Evolutionary conservation across 176 grass and related monocot species (phyloP).

Genomic region (Poa pratensis): DNA sequence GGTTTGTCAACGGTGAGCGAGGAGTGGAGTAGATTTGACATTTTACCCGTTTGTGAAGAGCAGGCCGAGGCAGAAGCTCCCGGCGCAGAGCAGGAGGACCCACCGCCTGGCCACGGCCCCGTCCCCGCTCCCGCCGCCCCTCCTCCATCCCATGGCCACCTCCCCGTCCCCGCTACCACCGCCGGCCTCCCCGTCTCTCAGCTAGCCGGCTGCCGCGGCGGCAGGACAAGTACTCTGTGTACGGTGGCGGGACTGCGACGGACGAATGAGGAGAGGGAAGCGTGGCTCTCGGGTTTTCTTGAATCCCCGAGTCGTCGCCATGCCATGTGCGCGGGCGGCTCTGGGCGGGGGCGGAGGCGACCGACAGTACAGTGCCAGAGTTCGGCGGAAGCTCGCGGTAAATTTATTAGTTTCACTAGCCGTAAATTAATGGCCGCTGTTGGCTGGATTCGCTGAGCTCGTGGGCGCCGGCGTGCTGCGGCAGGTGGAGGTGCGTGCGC

Average conservation of each 20-base stretch:
- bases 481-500: not conserved
- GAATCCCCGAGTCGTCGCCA: not conserved
- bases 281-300: not conserved
- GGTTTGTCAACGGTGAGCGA: not conserved
- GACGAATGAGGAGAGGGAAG: not conserved
- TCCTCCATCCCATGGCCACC: constrained; percentile 44
- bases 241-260: not conserved
- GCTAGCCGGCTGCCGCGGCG: not conserved
- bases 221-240: not conserved
- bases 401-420: not conserved
- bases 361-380: constrained; percentile 20
- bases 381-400: not conserved
- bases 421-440: constrained; percentile 19
- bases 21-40: too few relatives aligned
- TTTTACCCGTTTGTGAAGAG: constrained; percentile 84
- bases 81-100: constrained; percentile 82
- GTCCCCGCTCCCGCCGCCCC: constrained; percentile 37
- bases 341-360: not conserved
- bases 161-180: not conserved
- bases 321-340: constrained; percentile 13
- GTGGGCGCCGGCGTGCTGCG: not conserved
- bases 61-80: constrained; percentile 85
- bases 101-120: constrained; percentile 56
- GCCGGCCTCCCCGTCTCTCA: not conserved
- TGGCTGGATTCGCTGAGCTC: not conserved